Conservation (phyloP, 345 rosid species). For the Salix viminalis region DNA sequence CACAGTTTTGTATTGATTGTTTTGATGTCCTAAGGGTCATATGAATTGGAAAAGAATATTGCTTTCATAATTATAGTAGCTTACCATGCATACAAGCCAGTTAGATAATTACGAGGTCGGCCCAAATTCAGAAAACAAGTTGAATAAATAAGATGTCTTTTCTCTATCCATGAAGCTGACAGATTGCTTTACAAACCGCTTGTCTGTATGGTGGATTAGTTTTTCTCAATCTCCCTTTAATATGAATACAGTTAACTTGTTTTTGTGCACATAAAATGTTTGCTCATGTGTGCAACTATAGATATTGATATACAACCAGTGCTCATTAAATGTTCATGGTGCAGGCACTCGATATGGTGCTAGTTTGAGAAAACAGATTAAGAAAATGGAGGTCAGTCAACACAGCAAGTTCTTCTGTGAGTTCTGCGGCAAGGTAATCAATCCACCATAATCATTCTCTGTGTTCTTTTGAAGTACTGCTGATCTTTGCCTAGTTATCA, state of each 20-base stretch:
- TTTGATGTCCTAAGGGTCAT: not conserved
- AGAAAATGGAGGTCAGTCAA: slow-evolving; percentile 76
- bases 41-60: not conserved
- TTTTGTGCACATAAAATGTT: too few relatives aligned
- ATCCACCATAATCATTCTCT: not conserved
- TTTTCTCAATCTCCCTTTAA: not conserved
- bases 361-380: slow-evolving; percentile 77
- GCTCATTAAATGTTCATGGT: not conserved
- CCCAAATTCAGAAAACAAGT: too few relatives aligned
- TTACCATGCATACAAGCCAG: not conserved
- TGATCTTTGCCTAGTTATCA: not conserved
- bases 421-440: slow-evolving; percentile 70
- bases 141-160: too few relatives aligned
- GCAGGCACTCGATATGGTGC: slow-evolving; percentile 80
- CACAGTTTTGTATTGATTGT: not conserved
- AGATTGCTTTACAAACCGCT: too few relatives aligned
- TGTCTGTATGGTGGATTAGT: too few relatives aligned
- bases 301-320: too few relatives aligned
- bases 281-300: too few relatives aligned
- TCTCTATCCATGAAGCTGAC: too few relatives aligned
- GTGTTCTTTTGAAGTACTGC: not conserved
- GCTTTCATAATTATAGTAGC: not conserved
- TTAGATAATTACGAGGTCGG: not conserved
- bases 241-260: too few relatives aligned
- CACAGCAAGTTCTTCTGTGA: slow-evolving; percentile 82